Base-by-base conservation (phyloP, 2,329 filamentous ascomycete genomes). In the Pestalotiopsis fici region DNA sequence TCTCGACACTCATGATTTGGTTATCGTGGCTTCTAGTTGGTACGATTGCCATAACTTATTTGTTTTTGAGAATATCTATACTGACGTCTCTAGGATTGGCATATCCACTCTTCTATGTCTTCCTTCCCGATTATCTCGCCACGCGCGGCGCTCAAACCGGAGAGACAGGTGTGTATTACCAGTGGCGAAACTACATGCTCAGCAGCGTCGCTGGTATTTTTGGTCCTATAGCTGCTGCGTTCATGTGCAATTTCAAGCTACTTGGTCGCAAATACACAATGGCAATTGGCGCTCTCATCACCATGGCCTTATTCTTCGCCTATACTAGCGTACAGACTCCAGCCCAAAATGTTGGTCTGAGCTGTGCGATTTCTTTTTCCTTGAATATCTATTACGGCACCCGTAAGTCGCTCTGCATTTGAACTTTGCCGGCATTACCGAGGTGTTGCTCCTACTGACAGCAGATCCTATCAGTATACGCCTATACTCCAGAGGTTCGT, bases 91-190 rank as follows among this genome's bases (percentile, higher is more conserved):
- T 47, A 47, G 39, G 39, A 18, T 4, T 94, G 0, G 91, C 90
- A 0, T 94, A 93, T 72, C 91, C 92, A 0, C 82, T 94, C 0
- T 94, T 91, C 78, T 91, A 92, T 70, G 90, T 93, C 65, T 94
- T 93, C 76, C 79, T 94, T n/a, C 5, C 47, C 23, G 23, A 21
- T 47, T 57, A 57, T 31, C 27, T 57, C 11, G 27, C 55, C 9
- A 21, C 55, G 23, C 23, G 55, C 23, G 27, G 23, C 27, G 23
- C 55, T 21, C 12, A 57, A 25, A 27, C 55, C 12, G 55, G 55
- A 25, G 23, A 25, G n/a, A 13, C 23, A 23, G 23, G 23, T 6
- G 35, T 60, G 7, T 90, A 85, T 74, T 84, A 83, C 6, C 88
- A 85, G 1, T 94, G 91, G 90, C 86, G 91, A 64, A 92, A 94